A percentile compares a stretch with the other conserved stretches of the same genome.
phyloP scores from a whole-genome alignment of 805 yeast genomes.

The Pichia nanzhaoensis region DNA sequence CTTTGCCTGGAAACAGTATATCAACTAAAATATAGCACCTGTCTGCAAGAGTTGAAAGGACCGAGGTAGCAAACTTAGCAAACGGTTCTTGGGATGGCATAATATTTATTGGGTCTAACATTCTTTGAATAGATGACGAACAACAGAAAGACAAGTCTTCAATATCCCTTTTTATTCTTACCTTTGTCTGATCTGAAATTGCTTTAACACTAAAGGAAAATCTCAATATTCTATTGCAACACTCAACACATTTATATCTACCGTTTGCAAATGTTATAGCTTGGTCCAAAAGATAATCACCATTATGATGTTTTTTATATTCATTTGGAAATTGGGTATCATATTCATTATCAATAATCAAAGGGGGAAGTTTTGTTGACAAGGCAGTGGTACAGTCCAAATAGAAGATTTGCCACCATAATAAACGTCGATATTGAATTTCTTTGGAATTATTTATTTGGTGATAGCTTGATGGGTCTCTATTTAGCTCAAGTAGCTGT shows the following conservation, averaged over 20 bases:
- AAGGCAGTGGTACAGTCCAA: constrained; percentile 51
- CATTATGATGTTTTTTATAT: constrained; percentile 19
- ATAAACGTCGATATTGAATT: constrained; percentile 43
- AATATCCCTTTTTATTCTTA: constrained; percentile 8
- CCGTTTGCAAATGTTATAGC: constrained; percentile 45
- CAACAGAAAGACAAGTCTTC: constrained; percentile 19
- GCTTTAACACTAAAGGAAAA: constrained; percentile 10
- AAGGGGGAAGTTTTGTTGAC: constrained; percentile 49
- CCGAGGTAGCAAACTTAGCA: constrained; percentile 15
- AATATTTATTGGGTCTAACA: constrained; percentile 17
- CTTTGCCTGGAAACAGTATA: constrained; percentile 10
- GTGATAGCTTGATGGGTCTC: constrained; percentile 49
- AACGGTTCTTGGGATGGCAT: constrained; percentile 16
- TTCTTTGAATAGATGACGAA: constrained; percentile 17
- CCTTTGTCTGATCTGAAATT: constrained; percentile 5
- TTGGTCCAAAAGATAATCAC: constrained; percentile 35
- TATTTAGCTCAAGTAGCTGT: constrained; percentile 47
- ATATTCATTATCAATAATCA: constrained; percentile 45
- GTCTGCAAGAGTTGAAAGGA: constrained; percentile 19
- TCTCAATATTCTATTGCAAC: constrained; percentile 18
- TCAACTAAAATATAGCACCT: constrained; percentile 17
- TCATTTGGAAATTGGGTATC: constrained; percentile 53
- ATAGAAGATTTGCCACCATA: constrained; percentile 63
- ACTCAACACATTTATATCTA: constrained; percentile 38
- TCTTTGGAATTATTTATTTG: constrained; percentile 40